Base-by-base conservation (phyloP, 2,329 filamentous ascomycete species). In the Beauveria sp. region DNA sequence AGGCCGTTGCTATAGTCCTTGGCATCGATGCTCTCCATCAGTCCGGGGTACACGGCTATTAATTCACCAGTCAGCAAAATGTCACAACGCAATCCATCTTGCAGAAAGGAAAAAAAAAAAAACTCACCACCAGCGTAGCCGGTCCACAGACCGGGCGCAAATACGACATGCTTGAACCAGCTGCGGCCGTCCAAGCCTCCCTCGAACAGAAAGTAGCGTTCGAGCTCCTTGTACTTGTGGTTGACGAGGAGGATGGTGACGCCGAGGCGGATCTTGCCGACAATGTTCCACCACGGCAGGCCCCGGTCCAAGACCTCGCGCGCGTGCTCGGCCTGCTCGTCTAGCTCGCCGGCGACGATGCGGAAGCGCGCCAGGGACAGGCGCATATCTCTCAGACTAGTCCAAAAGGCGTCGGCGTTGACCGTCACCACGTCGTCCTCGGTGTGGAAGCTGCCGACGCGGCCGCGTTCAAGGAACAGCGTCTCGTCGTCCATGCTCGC, bases 131-230 rank as follows among this genome's bases (percentile, higher is more conserved):
- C 93, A 0, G 91, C 80, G 73, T 97, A 97, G 0, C 93, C 93
- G 0, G 91, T 96, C 91, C 92, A 96, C 53, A 93, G 73, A 0
- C 93, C 93, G 0, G 93, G 93, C 1, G 93, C 93, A 74, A 96
- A 97, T 1, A 97, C 89, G 2, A 96, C 88, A 69, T 97, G 93
- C 77, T 97, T 97, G 78, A 93, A 98, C 92, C 92, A 97, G 26
- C 79, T 78, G 63, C 93, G 80, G 1, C 86, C 85, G 71, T 96
- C 93, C 22, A 98, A 76, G 0, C 93, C 93, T 3, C 82, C 79
- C 5, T 84, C 76, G 68, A 91, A 88, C 65, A 97, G 69, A 74
- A 97, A 96, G 56, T 87, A 80, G 18, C 92, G 81, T 73, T 98
- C 93, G 0, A 98, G 76, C 9, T 80, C 79, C 80, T 96, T 96